Evolutionary conservation across 2,329 filamentous ascomycete species (phyloP).

Genomic region (Xylaria sp.): DNA sequence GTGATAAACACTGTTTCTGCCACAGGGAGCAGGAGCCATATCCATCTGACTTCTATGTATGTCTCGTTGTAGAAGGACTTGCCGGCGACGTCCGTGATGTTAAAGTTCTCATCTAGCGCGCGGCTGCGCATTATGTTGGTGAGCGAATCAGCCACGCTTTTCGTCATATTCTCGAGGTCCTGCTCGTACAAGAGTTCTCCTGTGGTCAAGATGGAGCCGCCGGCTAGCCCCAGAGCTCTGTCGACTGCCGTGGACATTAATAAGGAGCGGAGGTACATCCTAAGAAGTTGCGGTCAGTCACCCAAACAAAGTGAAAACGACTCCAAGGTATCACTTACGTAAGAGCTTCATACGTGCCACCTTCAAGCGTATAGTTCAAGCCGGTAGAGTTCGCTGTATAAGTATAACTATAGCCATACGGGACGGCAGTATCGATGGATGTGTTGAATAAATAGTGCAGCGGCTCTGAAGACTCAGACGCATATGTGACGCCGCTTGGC

Average conservation of each 20-base stretch:
- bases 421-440: background rate
- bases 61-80: conserved; percentile 5
- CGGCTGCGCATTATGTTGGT: conserved; percentile 12
- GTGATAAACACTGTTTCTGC: background rate
- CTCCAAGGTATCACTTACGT: too few relatives aligned
- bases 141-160: background rate
- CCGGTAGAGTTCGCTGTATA: background rate
- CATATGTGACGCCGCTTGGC: background rate
- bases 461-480: background rate
- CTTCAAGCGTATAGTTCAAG: conserved; percentile 4
- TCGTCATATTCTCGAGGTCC: conserved; percentile 1
- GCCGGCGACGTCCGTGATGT: background rate
- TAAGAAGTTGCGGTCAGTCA: too few relatives aligned
- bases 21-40: conserved; percentile 2
- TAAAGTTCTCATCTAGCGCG: conserved; percentile 1
- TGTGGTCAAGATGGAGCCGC: background rate
- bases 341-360: background rate
- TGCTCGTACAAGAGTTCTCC: conserved; percentile 6
- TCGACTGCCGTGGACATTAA: background rate
- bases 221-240: background rate
- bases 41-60: background rate
- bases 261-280: background rate
- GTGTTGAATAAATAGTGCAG: background rate
- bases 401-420: background rate
- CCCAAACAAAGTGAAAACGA: too few relatives aligned